phyloP scores from a whole-genome alignment of 805 yeast species.

The Ascoidea rubescens region DNA sequence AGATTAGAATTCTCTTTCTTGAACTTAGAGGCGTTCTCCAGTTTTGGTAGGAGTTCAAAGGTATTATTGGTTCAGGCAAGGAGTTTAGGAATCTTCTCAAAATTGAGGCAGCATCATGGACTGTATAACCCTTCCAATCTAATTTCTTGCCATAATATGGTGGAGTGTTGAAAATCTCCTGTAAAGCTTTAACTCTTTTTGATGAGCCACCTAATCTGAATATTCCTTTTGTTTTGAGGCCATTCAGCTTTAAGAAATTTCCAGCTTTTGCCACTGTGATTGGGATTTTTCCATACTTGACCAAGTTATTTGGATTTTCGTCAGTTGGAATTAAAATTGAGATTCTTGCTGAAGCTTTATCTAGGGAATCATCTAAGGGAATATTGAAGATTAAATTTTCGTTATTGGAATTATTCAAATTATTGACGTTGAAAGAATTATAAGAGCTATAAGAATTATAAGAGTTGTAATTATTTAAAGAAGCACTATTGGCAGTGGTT shows the following conservation, averaged over 20 bases:
- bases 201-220: slow-evolving; percentile 89
- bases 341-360: slow-evolving; percentile 66
- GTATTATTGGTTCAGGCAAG: slow-evolving; percentile 85
- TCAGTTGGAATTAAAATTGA: slow-evolving; percentile 36
- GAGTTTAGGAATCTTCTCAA: slow-evolving; percentile 76
- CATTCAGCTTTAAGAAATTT: slow-evolving; percentile 64
- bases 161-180: slow-evolving; percentile 68
- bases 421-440: not conserved
- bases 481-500: not conserved
- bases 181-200: slow-evolving; percentile 76
- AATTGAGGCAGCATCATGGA: slow-evolving; percentile 92
- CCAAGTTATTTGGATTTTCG: slow-evolving; percentile 36
- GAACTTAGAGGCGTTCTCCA: slow-evolving; percentile 63
- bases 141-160: slow-evolving; percentile 84
- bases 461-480: not conserved
- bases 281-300: slow-evolving; percentile 82
- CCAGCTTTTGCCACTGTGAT: slow-evolving; percentile 95
- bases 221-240: slow-evolving; percentile 74
- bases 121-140: slow-evolving; percentile 87
- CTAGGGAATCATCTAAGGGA: slow-evolving; percentile 54
- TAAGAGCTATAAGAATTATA: no score
- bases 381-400: slow-evolving; percentile 55
- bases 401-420: not conserved
- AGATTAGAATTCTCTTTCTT: slow-evolving; percentile 50
- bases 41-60: slow-evolving; percentile 56